phyloP scores from a whole-genome alignment of 2,329 filamentous ascomycete species.

The Verticillium tricorpus region DNA sequence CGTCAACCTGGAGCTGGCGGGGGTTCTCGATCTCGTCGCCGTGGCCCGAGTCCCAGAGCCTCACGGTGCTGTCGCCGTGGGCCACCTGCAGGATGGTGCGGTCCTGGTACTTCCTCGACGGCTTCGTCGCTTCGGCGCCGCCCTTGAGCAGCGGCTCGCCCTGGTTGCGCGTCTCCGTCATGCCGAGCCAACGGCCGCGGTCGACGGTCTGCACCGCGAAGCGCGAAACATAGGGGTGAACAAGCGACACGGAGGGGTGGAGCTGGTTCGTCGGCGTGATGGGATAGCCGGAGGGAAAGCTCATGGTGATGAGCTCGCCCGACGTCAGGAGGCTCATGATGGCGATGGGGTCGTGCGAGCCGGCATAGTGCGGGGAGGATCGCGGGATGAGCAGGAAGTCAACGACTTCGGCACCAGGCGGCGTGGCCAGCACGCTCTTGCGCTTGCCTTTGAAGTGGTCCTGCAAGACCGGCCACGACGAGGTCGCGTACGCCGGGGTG shows the following conservation, averaged over 20 bases:
- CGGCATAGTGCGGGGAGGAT: slow-evolving; percentile 76
- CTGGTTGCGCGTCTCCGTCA: slow-evolving; percentile 77
- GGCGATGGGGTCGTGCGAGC: slow-evolving; percentile 86
- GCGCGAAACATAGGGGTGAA: slow-evolving; percentile 82
- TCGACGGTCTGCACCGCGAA: slow-evolving; percentile 70
- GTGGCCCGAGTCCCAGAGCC: slow-evolving; percentile 89
- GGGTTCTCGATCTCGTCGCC: slow-evolving; percentile 91
- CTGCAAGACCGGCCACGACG: slow-evolving; percentile 78
- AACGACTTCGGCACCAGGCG: slow-evolving; percentile 69
- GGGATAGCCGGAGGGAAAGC: slow-evolving; percentile 86
- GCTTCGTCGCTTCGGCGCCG: slow-evolving; percentile 66
- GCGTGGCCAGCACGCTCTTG: slow-evolving; percentile 67
- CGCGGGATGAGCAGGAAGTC: slow-evolving; percentile 84
- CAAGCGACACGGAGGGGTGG: slow-evolving; percentile 79
- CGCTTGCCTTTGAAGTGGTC: slow-evolving; percentile 77
- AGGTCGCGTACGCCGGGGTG: slow-evolving; percentile 88
- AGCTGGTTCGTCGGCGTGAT: slow-evolving; percentile 92
- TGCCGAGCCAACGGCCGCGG: slow-evolving; percentile 79
- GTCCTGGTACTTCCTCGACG: slow-evolving; percentile 72
- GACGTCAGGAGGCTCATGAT: slow-evolving; percentile 75
- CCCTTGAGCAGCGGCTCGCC: slow-evolving; percentile 76
- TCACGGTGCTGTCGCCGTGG: slow-evolving; percentile 86
- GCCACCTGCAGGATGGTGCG: slow-evolving; percentile 82
- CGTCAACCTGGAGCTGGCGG: slow-evolving; percentile 75
- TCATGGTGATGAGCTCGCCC: slow-evolving; percentile 84